Evolutionary conservation across 257 asterid species (phyloP), one percentile per base, ranked within the genome.

Genomic region (Primulina tabacum): DNA sequence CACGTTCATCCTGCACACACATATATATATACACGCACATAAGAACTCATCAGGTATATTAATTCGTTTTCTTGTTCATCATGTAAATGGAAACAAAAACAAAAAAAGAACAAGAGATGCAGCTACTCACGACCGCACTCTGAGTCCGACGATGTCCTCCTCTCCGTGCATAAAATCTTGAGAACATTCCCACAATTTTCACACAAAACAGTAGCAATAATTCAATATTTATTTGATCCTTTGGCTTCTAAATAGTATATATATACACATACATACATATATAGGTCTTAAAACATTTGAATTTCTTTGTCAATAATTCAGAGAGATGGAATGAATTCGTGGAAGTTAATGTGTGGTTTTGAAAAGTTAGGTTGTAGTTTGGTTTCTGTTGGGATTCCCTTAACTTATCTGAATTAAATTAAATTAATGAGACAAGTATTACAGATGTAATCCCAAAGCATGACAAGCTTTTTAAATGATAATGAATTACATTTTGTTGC

Each of bases 1-100:
- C 89, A 79, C 90, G 76, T 33, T 81, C 83, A 57, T 88, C 92
- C 98, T 89, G 75, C 74, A 71, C 29, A 30, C 14, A 2, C 16
- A 38, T 2, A 10, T 0, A 10, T 8, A 2, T 4, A 40, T 2
- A 40, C 0, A 12, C 53, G n/a, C 12, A 40, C 2, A 38, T 9
- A 11, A 38, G 2, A 38, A 38, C 18, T 43, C 16, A 43, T 43
- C 5, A 43, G 12, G 1, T 11, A 0, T 43, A 11, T 43, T 14
- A 5, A 43, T 43, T 43, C n/a, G 1, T 43, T 11, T 11, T 43
- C 53, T 2, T 40, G 14, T 6, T 35, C 43, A 33, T 33, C 43
- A 7, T 35, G 11, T 35, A 35, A 28, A 40, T 40, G 5, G 2
- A 40, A 10, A 10, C 17, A 0, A 7, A 35, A 35, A 35, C 4